Evolutionary conservation across 805 yeast genomes (phyloP), one percentile per base, ranked within the genome.

Genomic region (Millerozyma miso): DNA sequence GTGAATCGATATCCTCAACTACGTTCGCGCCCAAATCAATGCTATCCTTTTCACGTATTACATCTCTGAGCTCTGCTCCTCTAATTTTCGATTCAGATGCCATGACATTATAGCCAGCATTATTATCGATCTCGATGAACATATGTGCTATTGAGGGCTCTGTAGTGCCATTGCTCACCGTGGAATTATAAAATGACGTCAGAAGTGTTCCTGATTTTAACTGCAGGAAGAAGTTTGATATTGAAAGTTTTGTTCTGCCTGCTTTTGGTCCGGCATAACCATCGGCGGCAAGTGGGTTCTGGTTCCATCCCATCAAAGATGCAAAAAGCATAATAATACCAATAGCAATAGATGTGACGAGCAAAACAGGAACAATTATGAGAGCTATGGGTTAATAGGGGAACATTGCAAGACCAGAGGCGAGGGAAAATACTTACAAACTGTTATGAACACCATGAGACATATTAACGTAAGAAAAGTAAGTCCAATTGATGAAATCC

Each of bases 401-500:
- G 18, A 10, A 14, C 17, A 10, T 23, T 23, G 29, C 6, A 23
- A 23, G 29, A 7, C 6, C 13, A 4, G 19, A 17, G 19, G 3
- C 17, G n/a, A 2, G 14, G 5, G 36, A 4, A 20, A 3, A 33
- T 40, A 50, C 56, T 19, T 41, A 52, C 54, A 47, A 17, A 49
- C 40, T 4, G 49, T 15, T 23, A 48, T 26, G 34, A 50, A 49
- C 5, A 40, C 20, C 7, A 29, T 16, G 14, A 50, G 33, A 19
- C 43, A 42, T 10, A 45, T 20, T 8, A 42, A 19, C 8, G 44
- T 44, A 20, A 43, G 35, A 37, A 50, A 26, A 10, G 46, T 41
- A 26, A 46, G 35, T 1, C 43, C 47, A 17, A 48, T 23, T 17
- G 53, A 41, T 10, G 54, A 47, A 34, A 53, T 34, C 8, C 54